Percentiles rank a stretch among this genome's conserved stretches.
Conservation (phyloP, 768 basidiomycete genomes). For the Leccinum variicolor region DNA sequence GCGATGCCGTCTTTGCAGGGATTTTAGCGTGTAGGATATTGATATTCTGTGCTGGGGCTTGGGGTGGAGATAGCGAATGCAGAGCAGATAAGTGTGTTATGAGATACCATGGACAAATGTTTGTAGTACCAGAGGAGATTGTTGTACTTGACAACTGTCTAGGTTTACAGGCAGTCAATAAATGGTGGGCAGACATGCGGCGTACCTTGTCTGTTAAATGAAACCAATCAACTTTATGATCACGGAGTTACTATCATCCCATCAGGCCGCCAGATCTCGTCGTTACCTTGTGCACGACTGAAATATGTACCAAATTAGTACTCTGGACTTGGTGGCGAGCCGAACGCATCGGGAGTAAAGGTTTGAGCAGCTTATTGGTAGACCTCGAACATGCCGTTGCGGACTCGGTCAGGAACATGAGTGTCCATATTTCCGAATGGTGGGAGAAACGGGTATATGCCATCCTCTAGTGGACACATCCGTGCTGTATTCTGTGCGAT, state of each 20-base stretch:
- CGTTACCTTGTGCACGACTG: constrained; percentile 46
- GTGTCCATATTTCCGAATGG: constrained; percentile 44
- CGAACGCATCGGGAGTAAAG: constrained; percentile 58
- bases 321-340: constrained; percentile 10
- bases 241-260: background rate
- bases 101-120: no score
- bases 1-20: no score
- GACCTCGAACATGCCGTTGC: constrained; percentile 63
- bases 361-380: constrained; percentile 53
- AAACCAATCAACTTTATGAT: background rate
- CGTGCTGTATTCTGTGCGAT: constrained; percentile 48
- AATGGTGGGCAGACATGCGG: background rate
- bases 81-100: no score
- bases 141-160: background rate
- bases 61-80: no score
- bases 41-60: no score
- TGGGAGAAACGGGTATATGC: constrained; percentile 30
- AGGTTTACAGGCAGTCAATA: background rate
- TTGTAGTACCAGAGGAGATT: background rate
- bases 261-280: constrained; percentile 58
- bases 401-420: constrained; percentile 39
- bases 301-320: background rate
- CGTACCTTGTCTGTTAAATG: constrained; percentile 40
- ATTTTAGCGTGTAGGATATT: no score
- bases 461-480: constrained; percentile 46